Base-by-base conservation (phyloP, 1,139 yeast species). In the Geotrichum klebahnii region DNA sequence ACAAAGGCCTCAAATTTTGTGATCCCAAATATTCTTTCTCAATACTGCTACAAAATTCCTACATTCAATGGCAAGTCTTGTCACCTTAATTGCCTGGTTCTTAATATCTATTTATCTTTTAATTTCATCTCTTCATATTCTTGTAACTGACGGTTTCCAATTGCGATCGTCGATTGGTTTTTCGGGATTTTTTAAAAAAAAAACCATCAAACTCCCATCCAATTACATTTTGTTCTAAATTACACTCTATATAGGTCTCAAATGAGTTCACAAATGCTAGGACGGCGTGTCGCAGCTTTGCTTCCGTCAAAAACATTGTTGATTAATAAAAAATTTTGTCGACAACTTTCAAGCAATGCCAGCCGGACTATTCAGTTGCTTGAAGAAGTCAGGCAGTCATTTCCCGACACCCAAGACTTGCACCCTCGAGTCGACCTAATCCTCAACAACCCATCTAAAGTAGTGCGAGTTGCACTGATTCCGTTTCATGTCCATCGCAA, bases 401-500 rank as follows among this genome's bases (percentile, higher is more conserved):
- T 48, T 29, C 51, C 51, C 2, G 24, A 48, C 40, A 33, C 33
- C 3, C 16, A 36, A 14, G 44, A 57, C 34, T 54, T 61, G 16
- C 61, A 61, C 43, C 48, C 58, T n/a, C 54, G 65, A 9, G 52
- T 61, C 5, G 54, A 54, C 29, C 38, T 52, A n/a, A 33, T 51
- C 3, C 47, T 48, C 10, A 38, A 37, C 31, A 44, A 46, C 32
- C 44, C 47, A 1, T 22, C 33, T 1, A 43, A 45, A n/a, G 51
- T 46, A 19, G 51, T 57, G 17, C 50, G 59, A 8, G 46, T 56
- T 10, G 70, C 64, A 4, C 48, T 68, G 5, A 56, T 68, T 5
- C 70, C 72, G 3, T 59, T 55, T 33, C 55, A 53, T 5, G 53
- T 57, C 24, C 59, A 58, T 14, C 61, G 68, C 5, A 53, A 54